Base-by-base conservation (phyloP, 192 early-diverging fungal species). In the Coemansia sp. region DNA sequence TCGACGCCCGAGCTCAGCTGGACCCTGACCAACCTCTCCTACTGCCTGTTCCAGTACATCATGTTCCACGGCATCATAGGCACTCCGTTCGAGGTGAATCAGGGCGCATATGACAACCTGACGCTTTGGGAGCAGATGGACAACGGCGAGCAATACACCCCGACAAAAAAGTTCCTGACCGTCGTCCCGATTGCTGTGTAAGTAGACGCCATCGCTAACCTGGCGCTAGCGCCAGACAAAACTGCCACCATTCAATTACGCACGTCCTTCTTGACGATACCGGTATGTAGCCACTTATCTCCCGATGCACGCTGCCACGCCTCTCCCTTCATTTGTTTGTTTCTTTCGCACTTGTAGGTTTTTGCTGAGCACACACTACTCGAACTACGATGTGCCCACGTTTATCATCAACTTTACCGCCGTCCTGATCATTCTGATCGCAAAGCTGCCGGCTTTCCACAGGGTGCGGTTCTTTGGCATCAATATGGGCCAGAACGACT, bases 91-190 rank as follows among this genome's bases (percentile, higher is more conserved):
- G 89, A 92, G 65, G 85, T 93, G 29, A 90, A 93, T 67, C 93
- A 96, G 78, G 93, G 93, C 50, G 94, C 93, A 4, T 95, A 91
- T 60, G 91, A 93, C 69, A 90, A 90, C 54, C 72, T 95, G 42
- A 99, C 95, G 19, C 84, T 99, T 47, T 99, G 97, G 97, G 95
- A 99, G 75, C 97, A 99, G 82, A 95, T 99, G 71, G 97, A 99
- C 82, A 89, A 93, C 62, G 95, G 95, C 34, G 91, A 89, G 51
- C 93, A 97, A 66, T 97, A 97, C 73, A 99, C 97, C 28, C 93
- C 95, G n/a, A 90, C 95, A 62, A 94, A 94, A 74, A 99, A 99
- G 74, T 99, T 93, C 72, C 79, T 97, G 45, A 97, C 93, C 18
- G 90, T 89, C n/a, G 86, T 95, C 19, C 97, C 97, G 11, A 93